Percentiles rank a stretch among this genome's conserved stretches.
Conservation (phyloP, 257 asterid genomes). For the Jacaranda mimosifolia region DNA sequence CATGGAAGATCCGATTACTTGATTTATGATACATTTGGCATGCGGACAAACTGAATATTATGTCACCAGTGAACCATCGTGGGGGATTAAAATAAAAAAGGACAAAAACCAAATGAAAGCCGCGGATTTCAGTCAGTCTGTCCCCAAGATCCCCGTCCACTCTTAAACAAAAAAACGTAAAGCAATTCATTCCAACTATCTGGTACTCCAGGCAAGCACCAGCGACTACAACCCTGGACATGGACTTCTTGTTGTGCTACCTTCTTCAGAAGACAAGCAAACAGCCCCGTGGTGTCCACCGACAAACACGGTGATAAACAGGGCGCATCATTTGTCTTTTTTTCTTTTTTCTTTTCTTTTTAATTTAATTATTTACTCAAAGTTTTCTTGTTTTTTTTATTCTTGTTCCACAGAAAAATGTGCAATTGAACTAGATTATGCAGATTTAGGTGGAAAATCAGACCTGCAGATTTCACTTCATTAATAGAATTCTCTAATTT, state of each 20-base stretch:
- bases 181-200: constrained; percentile 97
- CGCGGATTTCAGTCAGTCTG: constrained; percentile 19
- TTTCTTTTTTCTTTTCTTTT: too few relatives aligned
- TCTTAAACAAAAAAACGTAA: constrained; percentile 69
- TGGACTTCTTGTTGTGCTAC: constrained; percentile 57
- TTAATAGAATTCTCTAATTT: too few relatives aligned
- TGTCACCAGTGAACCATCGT: not conserved
- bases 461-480: too few relatives aligned
- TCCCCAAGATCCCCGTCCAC: constrained; percentile 64
- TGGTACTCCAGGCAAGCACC: constrained; percentile 98
- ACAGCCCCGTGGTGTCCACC: too few relatives aligned
- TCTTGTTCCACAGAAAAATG: too few relatives aligned
- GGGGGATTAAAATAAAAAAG: not conserved
- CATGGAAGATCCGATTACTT: not conserved
- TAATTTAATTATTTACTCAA: too few relatives aligned
- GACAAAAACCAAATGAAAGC: not conserved
- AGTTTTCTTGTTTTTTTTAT: too few relatives aligned
- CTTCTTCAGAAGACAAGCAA: too few relatives aligned
- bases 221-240: constrained; percentile 92
- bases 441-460: too few relatives aligned
- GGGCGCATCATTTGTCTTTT: too few relatives aligned
- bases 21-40: constrained; percentile 26
- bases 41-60: not conserved
- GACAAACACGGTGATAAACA: too few relatives aligned
- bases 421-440: too few relatives aligned